A percentile compares a stretch with the other conserved stretches of the same genome.
Evolutionary conservation across 148 eudicot genomes (phyloP).

Genomic region (Talinum fruticosum): DNA sequence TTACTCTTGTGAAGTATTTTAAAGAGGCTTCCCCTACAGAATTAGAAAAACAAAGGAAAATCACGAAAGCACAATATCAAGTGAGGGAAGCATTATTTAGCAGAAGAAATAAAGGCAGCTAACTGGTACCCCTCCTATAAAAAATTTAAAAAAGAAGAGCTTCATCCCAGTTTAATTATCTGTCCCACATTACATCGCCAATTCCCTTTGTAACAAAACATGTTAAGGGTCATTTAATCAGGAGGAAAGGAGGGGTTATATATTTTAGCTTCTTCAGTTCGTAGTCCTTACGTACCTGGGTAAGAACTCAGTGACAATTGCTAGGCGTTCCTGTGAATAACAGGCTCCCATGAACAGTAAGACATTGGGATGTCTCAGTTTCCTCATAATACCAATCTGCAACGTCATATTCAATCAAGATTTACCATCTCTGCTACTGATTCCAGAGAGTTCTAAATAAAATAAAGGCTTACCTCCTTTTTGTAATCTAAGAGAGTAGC

Average conservation of each 20-base stretch:
- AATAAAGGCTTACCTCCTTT: conserved; percentile 52
- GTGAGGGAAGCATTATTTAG: neutral
- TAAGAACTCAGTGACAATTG: conserved; percentile 77
- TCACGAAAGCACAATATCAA: neutral
- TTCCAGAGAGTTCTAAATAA: neutral
- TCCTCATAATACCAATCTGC: conserved; percentile 80
- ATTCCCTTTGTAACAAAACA: neutral
- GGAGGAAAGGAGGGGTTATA: too few species aligned
- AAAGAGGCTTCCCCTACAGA: conserved; percentile 80
- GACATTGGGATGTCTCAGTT: conserved; percentile 85
- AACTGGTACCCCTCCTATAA: neutral
- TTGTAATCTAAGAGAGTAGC: conserved; percentile 55
- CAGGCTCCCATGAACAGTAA: conserved; percentile 87
- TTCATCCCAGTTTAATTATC: neutral
- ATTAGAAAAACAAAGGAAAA: neutral
- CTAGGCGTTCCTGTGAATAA: conserved; percentile 63
- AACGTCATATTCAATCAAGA: conserved; percentile 1
- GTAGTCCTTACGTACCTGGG: conserved; percentile 47
- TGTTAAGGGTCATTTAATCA: too few species aligned
- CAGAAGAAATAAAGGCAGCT: neutral
- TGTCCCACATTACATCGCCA: neutral
- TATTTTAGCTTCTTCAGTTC: neutral
- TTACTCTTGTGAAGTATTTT: conserved; percentile 69
- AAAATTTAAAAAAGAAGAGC: too few species aligned
- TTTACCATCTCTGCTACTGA: neutral